A percentile compares a stretch with the other conserved stretches of the same genome.
phyloP scores from a whole-genome alignment of 352 stramenopile genomes.

The Pythium grandisporangium region DNA sequence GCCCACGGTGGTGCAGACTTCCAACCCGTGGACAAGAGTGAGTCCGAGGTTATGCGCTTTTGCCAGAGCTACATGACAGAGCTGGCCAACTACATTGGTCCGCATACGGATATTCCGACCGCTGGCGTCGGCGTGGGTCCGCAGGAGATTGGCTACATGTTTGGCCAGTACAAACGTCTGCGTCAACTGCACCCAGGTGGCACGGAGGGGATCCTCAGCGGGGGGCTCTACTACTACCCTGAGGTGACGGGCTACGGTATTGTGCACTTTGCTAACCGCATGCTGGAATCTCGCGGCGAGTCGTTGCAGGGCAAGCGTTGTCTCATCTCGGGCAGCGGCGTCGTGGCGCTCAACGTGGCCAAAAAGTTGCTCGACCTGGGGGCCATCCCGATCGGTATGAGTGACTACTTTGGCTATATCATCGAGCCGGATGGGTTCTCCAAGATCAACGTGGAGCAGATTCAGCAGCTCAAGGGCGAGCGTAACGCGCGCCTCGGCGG shows the following conservation, averaged over 20 bases:
- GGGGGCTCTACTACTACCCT: constrained; percentile 82
- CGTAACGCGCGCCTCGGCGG: constrained; percentile 69
- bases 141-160: constrained; percentile 96
- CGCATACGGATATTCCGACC: constrained; percentile 92
- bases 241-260: constrained; percentile 91
- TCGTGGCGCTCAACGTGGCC: constrained; percentile 90
- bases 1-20: constrained; percentile 94
- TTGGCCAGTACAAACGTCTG: constrained; percentile 97
- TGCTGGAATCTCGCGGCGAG: constrained; percentile 89
- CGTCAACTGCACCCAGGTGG: constrained; percentile 69
- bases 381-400: constrained; percentile 94
- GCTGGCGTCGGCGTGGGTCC: constrained; percentile 92
- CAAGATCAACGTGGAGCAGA: constrained; percentile 51
- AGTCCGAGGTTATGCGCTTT: constrained; percentile 97
- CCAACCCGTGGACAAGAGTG: constrained; percentile 95
- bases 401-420: constrained; percentile 93
- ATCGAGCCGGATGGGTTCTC: constrained; percentile 90
- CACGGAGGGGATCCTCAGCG: constrained; percentile 86
- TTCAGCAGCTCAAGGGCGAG: constrained; percentile 80
- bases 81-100: constrained; percentile 96
- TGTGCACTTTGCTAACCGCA: constrained; percentile 93
- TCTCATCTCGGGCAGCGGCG: constrained; percentile 94
- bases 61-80: constrained; percentile 98
- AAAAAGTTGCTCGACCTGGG: constrained; percentile 94
- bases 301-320: constrained; percentile 94